Evolutionary conservation across 805 yeast species (phyloP), one percentile per base, ranked within the genome.

Genomic region (Wickerhamomyces tratensis): DNA sequence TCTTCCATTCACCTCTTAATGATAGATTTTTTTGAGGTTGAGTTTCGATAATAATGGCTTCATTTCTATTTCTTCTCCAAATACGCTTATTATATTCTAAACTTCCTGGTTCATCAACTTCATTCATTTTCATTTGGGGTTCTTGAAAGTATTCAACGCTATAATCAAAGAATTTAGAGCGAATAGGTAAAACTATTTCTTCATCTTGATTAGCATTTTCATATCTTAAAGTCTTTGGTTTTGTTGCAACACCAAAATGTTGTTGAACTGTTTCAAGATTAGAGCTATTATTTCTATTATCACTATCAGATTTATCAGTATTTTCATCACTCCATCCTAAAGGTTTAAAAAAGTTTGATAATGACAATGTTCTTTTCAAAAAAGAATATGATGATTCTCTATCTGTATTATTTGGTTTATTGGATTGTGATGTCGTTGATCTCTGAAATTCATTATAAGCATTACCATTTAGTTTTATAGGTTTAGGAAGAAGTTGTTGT

Each of bases 1-100:
- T 74, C 41, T 78, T 77, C 98, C 98, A 93, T 44, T 86, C 79
- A 2, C 97, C 96, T 33, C 77, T 70, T 6, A 89, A 63, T 0
- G 98, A 85, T 51, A 86, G 55, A 38, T 79, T 83, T 61, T 91
- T 91, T 55, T 91, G 95, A 2, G 83, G 80, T 56, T 93, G 98
- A 0, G 98, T 89, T 47, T 83, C 86, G 35, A 82, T 83, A 44
- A 93, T 85, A 33, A 88, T 85, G 4, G 73, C 61, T 57, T 93
- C 98, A 57, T 93, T 93, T 51, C 98, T 71, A 54, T 83, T 84
- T 48, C 95, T 72, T 51, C 96, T 72, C 98, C 98, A 93, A 25
- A 86, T 63, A 44, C 94, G 69, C 49, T 77, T 80, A 33, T 85
- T 78, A 52, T 86, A 86, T 48, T 86, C 89, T 45, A 81, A 77